Base-by-base conservation (phyloP, 2,329 filamentous ascomycete genomes). In the Aciculosporium take region DNA sequence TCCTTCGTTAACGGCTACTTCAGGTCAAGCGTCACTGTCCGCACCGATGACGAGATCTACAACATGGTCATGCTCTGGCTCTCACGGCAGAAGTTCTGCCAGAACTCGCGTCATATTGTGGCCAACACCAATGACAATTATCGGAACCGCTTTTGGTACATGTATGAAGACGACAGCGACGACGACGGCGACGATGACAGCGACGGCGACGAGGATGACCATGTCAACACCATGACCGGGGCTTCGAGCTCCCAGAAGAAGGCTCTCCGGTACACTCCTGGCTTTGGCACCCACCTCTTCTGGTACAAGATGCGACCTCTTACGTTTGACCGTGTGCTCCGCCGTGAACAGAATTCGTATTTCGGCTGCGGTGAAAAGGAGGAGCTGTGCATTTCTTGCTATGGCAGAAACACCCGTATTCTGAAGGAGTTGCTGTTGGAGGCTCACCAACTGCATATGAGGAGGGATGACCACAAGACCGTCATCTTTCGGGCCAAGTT, bases 61-160 rank as follows among this genome's bases (percentile, higher is more conserved):
- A 79, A 79, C 53, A 81, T 82, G 51, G 52, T 84, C 31, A 82
- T 84, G 76, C 68, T 67, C 21, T 84, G 80, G 80, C 68, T 84
- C 2, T 68, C 78, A 2, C 59, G 64, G 27, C 79, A 84, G 56
- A 56, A 61, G 3, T 82, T 83, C 48, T 67, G 76, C 17, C 67
- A 71, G 45, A 61, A 63, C 5, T 72, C 77, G 0, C 73, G 75
- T 12, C 68, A 69, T 34, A 80, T 82, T 48, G 67, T 83, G 9
- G 80, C 75, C 31, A 79, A 79, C 52, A 79, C 76, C 5, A 73
- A 72, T 49, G 53, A 78, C 28, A 72, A 67, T 51, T 74, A 67
- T 3, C 64, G 72, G 12, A 61, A 58, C 39, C 74, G 67, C 63
- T 65, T 60, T 42, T 50, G 74, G 15, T 71, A 62, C 58, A 56